Base-by-base conservation (phyloP, 2,329 filamentous ascomycete species). In the Ophiostoma tasmaniense region DNA sequence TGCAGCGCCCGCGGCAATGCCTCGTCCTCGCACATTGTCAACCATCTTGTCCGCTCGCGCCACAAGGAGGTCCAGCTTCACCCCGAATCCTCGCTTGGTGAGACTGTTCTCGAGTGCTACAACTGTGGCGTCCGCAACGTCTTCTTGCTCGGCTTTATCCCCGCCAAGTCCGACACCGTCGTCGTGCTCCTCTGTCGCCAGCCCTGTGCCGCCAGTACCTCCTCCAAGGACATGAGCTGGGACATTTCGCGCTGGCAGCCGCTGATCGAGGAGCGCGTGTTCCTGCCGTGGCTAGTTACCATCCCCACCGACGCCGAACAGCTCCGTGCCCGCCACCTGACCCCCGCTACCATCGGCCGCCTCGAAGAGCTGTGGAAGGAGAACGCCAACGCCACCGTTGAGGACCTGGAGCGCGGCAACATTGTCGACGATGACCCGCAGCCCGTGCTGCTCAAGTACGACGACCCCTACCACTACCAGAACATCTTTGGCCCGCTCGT, bases 41-140 rank as follows among this genome's bases (percentile, higher is more conserved):
- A 98, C 79, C 95, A 99, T 77, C 87, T 99, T 42, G 95, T 99
- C 71, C 91, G 96, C 76, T 94, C 96, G 73, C 90, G 95, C 72
- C 95, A 99, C 83, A 99, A 98, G 83, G 96, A 99, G 81, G 95
- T 99, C 67, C 94, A 97, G 79, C 87, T 99, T 68, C 95, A 99
- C 78, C 94, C 95, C 8, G 89, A 90, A 74, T 98, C 95, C 22
- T 89, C 93, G 8, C 88, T 99, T 13, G 95, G 95, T 72, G 96
- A 99, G 77, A 99, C 95, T 0, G 92, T 96, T 50, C 86, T 99
- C 72, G 95, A 99, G 82, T 99, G 95, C 81, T 99, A 99, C 82
- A 98, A 97, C 80, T 99, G 95, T 79, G 95, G 94, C 64, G 97
- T 92, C n/a, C 98, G 97, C 81, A 99, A 99, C 78, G 94, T 97